phyloP scores from a whole-genome alignment of 148 eudicot species.

The Agrostemma githago region DNA sequence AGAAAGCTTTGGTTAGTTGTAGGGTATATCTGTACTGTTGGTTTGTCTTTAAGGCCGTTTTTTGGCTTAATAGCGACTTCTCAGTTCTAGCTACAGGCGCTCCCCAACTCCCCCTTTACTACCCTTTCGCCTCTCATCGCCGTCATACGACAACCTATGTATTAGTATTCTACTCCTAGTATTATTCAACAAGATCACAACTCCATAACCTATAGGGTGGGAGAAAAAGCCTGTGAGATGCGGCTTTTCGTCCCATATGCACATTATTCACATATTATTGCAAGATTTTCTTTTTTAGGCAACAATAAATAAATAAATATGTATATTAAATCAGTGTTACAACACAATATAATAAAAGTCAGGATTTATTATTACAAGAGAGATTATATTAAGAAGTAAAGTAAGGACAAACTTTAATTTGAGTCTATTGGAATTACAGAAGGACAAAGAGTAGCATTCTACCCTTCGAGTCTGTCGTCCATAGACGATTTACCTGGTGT shows the following conservation, averaged over 20 bases:
- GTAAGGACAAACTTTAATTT: too few relatives aligned
- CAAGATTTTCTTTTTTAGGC: too few relatives aligned
- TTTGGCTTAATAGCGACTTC: conserved; percentile 19
- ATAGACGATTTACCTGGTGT: too few relatives aligned
- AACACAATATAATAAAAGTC: too few relatives aligned
- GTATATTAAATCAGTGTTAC: too few relatives aligned
- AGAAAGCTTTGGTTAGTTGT: neutral
- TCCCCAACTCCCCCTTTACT: neutral
- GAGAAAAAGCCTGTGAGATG: neutral
- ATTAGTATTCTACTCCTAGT: neutral
- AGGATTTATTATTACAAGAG: too few relatives aligned
- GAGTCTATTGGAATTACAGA: too few relatives aligned
- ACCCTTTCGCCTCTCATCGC: conserved; percentile 8
- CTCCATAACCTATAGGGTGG: neutral
- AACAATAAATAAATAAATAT: too few relatives aligned
- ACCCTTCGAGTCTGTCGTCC: too few relatives aligned
- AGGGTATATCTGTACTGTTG: neutral
- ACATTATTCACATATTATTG: neutral
- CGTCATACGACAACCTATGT: conserved; percentile 3
- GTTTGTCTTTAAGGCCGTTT: conserved; percentile 8
- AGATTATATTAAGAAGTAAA: too few relatives aligned
- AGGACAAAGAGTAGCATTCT: too few relatives aligned
- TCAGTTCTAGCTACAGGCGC: conserved; percentile 7
- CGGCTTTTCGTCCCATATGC: neutral
- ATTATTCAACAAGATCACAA: neutral